Conservation (phyloP, 768 basidiomycete genomes). For the Leccinum ochraceum region DNA sequence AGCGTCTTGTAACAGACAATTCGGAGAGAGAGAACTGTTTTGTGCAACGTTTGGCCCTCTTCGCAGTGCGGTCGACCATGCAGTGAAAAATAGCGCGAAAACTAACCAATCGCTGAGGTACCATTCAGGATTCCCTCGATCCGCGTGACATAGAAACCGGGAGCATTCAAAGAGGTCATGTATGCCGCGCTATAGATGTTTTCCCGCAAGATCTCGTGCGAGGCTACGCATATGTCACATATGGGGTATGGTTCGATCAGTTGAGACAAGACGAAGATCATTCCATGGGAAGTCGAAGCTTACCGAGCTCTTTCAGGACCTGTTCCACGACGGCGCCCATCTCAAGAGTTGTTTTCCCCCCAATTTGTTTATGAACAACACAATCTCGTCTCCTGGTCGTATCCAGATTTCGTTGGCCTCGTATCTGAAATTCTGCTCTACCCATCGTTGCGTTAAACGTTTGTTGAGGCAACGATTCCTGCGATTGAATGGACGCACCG, state of each 20-base stretch:
- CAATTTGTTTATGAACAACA: constrained; percentile 57
- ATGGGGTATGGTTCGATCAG: background rate
- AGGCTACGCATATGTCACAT: constrained; percentile 22
- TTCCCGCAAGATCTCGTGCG: constrained; percentile 34
- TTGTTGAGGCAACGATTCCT: background rate
- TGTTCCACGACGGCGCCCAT: constrained; percentile 52
- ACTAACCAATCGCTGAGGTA: background rate
- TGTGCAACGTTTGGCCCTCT: background rate
- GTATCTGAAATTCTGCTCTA: constrained; percentile 4
- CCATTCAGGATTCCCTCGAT: constrained; percentile 16
- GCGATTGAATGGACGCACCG: constrained; percentile 1
- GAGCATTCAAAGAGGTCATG: constrained; percentile 64
- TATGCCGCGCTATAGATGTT: constrained; percentile 50
- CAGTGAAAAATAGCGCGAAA: constrained; percentile 38
- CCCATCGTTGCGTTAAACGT: background rate
- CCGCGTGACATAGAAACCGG: constrained; percentile 52
- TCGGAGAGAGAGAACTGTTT: constrained; percentile 6
- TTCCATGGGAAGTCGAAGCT: constrained; percentile 12
- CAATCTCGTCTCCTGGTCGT: constrained; percentile 31
- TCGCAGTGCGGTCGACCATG: constrained; percentile 31
- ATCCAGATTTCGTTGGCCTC: constrained; percentile 16
- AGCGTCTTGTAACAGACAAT: constrained; percentile 24
- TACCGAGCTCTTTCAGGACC: constrained; percentile 43
- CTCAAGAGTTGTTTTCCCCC: constrained; percentile 54
- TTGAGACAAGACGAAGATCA: background rate